A percentile compares a stretch with the other conserved stretches of the same genome.
Evolutionary conservation across 352 stramenopile species (phyloP).

Genomic region (Globisporangium lucens): DNA sequence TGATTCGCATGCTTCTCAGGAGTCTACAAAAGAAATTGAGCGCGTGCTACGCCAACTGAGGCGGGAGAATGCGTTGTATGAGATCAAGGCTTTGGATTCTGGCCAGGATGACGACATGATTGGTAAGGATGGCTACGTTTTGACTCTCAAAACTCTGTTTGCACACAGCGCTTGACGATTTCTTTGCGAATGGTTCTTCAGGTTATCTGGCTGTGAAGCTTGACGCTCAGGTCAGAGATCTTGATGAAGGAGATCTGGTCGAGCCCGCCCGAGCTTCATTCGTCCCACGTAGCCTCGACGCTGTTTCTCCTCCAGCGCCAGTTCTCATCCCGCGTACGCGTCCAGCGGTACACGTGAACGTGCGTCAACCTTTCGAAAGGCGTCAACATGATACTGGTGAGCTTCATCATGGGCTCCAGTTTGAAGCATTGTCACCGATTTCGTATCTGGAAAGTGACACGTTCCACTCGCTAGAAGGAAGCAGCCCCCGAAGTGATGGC

Average conservation of each 20-base stretch:
- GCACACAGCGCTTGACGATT: not conserved
- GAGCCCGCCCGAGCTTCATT: not conserved
- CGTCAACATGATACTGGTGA: not conserved
- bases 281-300: too few species aligned
- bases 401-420: not conserved
- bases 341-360: conserved; percentile 5
- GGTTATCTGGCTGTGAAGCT: conserved; percentile 34
- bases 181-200: not conserved
- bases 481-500: not conserved
- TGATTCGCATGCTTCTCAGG: conserved; percentile 1
- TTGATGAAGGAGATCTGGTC: not conserved
- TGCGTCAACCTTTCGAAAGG: not conserved
- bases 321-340: conserved; percentile 6
- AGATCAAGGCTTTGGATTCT: conserved; percentile 26
- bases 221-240: conserved; percentile 7
- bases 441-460: conserved; percentile 15
- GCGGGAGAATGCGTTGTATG: conserved; percentile 33
- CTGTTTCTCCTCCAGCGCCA: not conserved
- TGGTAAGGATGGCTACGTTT: conserved; percentile 7
- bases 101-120: conserved; percentile 9
- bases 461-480: conserved; percentile 1
- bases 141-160: not conserved
- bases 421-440: not conserved
- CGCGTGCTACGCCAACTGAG: conserved; percentile 28
- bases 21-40: conserved; percentile 15